phyloP scores from a whole-genome alignment of 2,329 filamentous ascomycete species.

The Penicillium sp. region DNA sequence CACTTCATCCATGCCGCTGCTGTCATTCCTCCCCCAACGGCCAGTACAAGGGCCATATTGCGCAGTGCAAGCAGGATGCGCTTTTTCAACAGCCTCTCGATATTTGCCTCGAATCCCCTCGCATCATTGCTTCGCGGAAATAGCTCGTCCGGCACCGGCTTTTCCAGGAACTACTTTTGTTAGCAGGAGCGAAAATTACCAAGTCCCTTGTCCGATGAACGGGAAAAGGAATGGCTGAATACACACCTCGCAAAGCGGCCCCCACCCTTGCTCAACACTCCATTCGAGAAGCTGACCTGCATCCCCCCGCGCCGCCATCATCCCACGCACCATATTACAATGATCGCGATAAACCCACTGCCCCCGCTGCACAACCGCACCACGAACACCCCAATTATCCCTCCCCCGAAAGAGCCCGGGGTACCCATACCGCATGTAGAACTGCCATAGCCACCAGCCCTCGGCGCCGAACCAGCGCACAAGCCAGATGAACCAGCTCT shows the following conservation, averaged over 20 bases:
- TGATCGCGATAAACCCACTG: conserved; percentile 31
- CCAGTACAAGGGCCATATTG: too few relatives aligned
- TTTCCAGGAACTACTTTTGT: too few relatives aligned
- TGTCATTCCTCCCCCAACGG: too few relatives aligned
- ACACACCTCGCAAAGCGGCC: conserved; percentile 29
- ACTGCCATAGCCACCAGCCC: conserved; percentile 19
- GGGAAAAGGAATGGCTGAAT: too few relatives aligned
- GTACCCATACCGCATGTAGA: conserved; percentile 16
- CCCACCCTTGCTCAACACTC: conserved; percentile 35
- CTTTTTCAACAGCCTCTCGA: too few relatives aligned
- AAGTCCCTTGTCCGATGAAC: too few relatives aligned
- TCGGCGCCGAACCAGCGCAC: conserved; percentile 19
- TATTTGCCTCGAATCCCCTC: too few relatives aligned
- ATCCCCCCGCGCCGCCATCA: conserved; percentile 20
- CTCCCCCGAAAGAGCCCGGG: conserved; percentile 17
- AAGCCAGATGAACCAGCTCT: conserved; percentile 15
- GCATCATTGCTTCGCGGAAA: too few relatives aligned
- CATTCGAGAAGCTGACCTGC: conserved; percentile 29
- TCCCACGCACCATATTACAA: conserved; percentile 30
- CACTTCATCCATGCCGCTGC: too few relatives aligned
- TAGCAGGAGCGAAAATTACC: too few relatives aligned
- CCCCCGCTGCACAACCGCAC: conserved; percentile 20
- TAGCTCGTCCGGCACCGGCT: too few relatives aligned
- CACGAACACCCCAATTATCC: background rate
- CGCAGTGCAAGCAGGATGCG: too few relatives aligned